phyloP scores from a whole-genome alignment of 2,329 filamentous ascomycete genomes.

The Leptographium lundbergii region DNA sequence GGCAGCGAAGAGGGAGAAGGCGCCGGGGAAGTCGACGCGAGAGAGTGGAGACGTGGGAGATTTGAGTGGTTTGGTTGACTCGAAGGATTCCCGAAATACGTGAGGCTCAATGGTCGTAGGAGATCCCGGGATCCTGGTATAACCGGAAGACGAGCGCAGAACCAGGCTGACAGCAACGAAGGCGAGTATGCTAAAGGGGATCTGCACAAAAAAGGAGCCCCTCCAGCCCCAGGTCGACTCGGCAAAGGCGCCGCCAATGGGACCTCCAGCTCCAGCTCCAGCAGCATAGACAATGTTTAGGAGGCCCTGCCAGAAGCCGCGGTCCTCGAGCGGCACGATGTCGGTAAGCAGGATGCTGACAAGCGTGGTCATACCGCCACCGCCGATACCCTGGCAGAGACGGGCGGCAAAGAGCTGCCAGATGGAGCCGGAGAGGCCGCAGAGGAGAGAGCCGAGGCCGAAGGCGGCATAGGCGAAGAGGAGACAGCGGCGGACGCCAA shows the following conservation, averaged over 20 bases:
- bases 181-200: background rate
- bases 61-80: too few relatives aligned
- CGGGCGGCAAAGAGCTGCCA: constrained; percentile 21
- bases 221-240: background rate
- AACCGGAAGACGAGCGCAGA: too few relatives aligned
- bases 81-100: too few relatives aligned
- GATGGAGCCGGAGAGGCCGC: constrained; percentile 34
- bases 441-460: background rate
- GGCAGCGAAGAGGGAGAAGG: background rate
- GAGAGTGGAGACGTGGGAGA: too few relatives aligned
- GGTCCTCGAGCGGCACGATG: constrained; percentile 42
- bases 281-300: background rate
- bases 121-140: background rate
- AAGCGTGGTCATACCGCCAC: constrained; percentile 45
- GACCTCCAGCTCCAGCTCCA: constrained; percentile 55
- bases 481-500: constrained; percentile 52
- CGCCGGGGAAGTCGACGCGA: background rate
- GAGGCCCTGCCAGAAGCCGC: constrained; percentile 23
- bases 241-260: constrained; percentile 41
- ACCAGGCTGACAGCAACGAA: background rate
- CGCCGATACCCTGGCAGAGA: constrained; percentile 46
- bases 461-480: constrained; percentile 38
- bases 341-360: constrained; percentile 51
- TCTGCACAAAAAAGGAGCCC: background rate
- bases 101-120: background rate